phyloP scores from a whole-genome alignment of 1,284 basidiomycete species.

The Dichomitus squalens region DNA sequence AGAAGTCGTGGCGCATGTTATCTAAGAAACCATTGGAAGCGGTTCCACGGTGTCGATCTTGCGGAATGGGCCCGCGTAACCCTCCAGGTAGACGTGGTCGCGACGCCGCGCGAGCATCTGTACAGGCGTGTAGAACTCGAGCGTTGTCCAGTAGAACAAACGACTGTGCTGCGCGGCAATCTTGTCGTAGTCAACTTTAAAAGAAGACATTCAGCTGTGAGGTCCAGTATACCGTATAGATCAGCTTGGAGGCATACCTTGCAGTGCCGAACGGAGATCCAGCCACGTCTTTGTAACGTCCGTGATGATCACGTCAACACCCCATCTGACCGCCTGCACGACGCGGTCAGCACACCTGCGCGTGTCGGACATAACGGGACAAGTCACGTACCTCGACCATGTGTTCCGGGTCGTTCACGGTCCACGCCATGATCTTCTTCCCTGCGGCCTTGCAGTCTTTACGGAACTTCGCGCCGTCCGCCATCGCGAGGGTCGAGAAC shows the following conservation, averaged over 20 bases:
- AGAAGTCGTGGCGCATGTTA: neutral
- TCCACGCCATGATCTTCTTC: slow-evolving; percentile 96
- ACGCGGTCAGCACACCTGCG: neutral
- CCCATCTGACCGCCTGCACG: slow-evolving; percentile 86
- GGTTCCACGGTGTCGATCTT: slow-evolving; percentile 18
- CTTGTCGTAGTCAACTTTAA: slow-evolving; percentile 68
- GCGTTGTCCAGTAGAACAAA: slow-evolving; percentile 76
- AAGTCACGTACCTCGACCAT: slow-evolving; percentile 85
- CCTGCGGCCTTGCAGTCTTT: slow-evolving; percentile 77
- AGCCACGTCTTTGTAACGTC: slow-evolving; percentile 84
- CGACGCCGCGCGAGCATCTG: slow-evolving; percentile 28
- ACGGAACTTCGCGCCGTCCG: slow-evolving; percentile 80
- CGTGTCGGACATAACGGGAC: neutral
- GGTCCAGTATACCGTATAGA: neutral
- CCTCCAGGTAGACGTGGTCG: slow-evolving; percentile 27
- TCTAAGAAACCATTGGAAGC: slow-evolving; percentile 8
- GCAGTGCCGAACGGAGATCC: slow-evolving; percentile 67
- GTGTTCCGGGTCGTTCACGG: slow-evolving; percentile 88
- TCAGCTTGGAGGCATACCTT: slow-evolving; percentile 46
- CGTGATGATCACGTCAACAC: slow-evolving; percentile 89
- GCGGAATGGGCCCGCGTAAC: slow-evolving; percentile 33
- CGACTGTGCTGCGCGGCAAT: slow-evolving; percentile 64
- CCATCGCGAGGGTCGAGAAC: slow-evolving; percentile 75
- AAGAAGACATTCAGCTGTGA: neutral
- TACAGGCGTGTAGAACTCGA: slow-evolving; percentile 60